A percentile compares a stretch with the other conserved stretches of the same genome.
These are phyloP conservation scores for Eucalyptus globulus DNA, from an alignment of 345 rosid species.

Conservation along the genomic window DNA sequence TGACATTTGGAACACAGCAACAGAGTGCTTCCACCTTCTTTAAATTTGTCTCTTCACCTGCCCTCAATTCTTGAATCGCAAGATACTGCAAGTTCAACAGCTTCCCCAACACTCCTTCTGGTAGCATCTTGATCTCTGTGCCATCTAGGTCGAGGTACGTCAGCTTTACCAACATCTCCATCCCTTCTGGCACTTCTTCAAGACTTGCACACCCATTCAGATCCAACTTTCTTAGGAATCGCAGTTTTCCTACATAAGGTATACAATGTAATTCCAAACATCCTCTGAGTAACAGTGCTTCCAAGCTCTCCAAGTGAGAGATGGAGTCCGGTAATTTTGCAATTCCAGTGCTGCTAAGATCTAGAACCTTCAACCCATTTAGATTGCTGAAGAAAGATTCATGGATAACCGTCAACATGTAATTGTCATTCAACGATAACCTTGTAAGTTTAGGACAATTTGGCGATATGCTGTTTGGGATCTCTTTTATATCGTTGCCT, in stretches of 20 bases:
- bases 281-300: accelerated
- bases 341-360: accelerated
- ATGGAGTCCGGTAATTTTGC: accelerated
- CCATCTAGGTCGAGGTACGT: accelerated
- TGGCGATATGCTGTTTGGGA: background rate
- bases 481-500: accelerated
- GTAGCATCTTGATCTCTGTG: accelerated
- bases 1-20: accelerated
- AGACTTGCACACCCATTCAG: accelerated
- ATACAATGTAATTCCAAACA: accelerated
- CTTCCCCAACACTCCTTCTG: too few species aligned
- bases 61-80: too few species aligned
- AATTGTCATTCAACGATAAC: accelerated
- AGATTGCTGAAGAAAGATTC: background rate
- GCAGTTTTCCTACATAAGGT: accelerated
- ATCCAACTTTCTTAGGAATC: accelerated
- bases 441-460: background rate
- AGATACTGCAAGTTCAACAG: too few species aligned
- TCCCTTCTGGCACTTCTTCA: too few species aligned
- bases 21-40: accelerated
- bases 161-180: too few species aligned
- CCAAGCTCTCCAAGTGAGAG: too few species aligned
- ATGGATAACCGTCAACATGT: accelerated
- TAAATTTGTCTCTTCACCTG: accelerated
- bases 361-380: too few species aligned